Percentiles rank a stretch among this genome's conserved stretches.
phyloP scores from a whole-genome alignment of 805 yeast genomes.

The Metschnikowia colocasiae region DNA sequence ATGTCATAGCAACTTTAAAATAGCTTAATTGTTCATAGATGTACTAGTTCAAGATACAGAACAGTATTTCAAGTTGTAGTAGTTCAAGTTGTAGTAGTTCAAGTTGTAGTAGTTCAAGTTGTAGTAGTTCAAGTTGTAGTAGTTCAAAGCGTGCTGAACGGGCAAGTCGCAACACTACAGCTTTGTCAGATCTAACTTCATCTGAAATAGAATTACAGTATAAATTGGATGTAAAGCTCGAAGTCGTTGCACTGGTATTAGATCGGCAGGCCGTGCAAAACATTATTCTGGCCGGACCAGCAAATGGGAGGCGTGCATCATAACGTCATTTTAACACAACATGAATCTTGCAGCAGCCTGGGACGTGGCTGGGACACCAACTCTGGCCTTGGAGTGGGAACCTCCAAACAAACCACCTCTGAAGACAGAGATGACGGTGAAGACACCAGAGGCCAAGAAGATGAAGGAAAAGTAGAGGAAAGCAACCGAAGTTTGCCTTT shows the following conservation, averaged over 20 bases:
- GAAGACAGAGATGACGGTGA: slow-evolving; percentile 55
- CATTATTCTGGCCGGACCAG: neutral
- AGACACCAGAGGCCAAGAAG: slow-evolving; percentile 61
- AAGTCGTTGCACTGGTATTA: slow-evolving; percentile 3
- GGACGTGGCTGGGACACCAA: slow-evolving; percentile 87
- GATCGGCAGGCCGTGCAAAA: neutral
- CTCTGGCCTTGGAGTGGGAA: slow-evolving; percentile 52
- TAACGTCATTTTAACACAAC: neutral
- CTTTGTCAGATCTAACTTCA: too few species aligned
- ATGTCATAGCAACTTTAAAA: too few species aligned
- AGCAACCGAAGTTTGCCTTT: slow-evolving; percentile 80
- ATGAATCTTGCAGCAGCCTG: slow-evolving; percentile 51
- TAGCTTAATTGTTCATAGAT: too few species aligned
- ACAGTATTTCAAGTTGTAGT: too few species aligned
- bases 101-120: too few species aligned
- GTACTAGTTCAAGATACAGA: too few species aligned
- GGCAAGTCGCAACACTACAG: too few species aligned
- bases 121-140: too few species aligned
- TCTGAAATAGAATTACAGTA: slow-evolving; percentile 2
- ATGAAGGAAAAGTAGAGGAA: slow-evolving; percentile 80
- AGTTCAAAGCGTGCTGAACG: too few species aligned
- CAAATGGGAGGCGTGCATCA: neutral
- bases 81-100: too few species aligned
- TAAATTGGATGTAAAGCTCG: neutral
- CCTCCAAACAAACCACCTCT: slow-evolving; percentile 46